Evolutionary conservation across 352 stramenopile genomes (phyloP), one percentile per base, ranked within the genome.

Genomic region (Blastocystis sp.): DNA sequence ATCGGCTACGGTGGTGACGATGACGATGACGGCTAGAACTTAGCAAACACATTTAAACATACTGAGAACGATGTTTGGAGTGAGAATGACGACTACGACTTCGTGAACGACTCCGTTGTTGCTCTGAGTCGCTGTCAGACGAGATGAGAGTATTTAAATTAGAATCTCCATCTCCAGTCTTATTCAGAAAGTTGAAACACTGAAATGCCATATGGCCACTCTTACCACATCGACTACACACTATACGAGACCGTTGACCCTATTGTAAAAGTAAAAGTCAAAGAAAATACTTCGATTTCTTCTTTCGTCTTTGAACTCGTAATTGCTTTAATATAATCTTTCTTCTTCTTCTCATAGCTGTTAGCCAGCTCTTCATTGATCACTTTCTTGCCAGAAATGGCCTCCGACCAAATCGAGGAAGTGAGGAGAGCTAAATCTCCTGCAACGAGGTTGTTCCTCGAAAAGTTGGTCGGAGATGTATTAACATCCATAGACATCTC

Each of bases 191-290:
- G 37, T 85, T 85, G 39, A 85, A 85, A 68, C 73, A 85, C 47
- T 85, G 73, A 65, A 69, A 85, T 8, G 47, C 54, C 73, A 85
- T 85, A 85, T 85, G 73, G n/a, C 73, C 73, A 24, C 16, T 68
- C 26, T 85, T 65, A 11, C 73, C 73, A 47, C 73, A 85, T n/a
- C 55, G 53, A 66, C 73, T 85, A 45, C 73, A 85, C 13, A 85
- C 73, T n/a, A 65, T 66, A 24, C 73, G 50, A 45, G 16, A 54
- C 39, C 63, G 30, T 50, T 53, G 20, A 43, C 63, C 73, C 53
- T 85, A 78, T 18, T 59, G 56, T 34, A 59, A 45, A 78, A 9
- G 3, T 39, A 20, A 30, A 18, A 24, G 20, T 24, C 9, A 26
- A 47, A 55, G 30, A 55, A n/a, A 59, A 47, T 54, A 78, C 66